phyloP scores from a whole-genome alignment of 2,329 filamentous ascomycete species.

The Exophiala viscosa region DNA sequence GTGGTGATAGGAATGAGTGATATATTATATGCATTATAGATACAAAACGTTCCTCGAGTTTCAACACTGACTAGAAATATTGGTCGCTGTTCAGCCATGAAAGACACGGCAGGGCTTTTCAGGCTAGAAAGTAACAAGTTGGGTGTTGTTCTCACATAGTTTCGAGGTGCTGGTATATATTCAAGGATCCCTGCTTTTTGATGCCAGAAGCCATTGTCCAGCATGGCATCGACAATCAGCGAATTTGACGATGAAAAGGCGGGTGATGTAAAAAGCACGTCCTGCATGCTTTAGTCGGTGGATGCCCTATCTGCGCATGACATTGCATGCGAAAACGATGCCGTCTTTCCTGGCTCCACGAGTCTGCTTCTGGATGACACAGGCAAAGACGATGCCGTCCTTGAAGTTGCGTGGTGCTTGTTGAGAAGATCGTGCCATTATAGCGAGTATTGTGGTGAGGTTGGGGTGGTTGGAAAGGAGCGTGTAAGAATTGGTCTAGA shows the following conservation, averaged over 20 bases:
- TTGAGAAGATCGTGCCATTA: neutral
- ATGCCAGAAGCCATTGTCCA: no score
- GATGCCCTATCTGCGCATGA: slow-evolving; percentile 6
- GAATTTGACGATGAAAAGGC: no score
- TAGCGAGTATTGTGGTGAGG: neutral
- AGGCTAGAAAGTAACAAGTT: neutral
- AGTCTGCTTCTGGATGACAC: slow-evolving; percentile 10
- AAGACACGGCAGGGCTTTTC: neutral
- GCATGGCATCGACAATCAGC: no score
- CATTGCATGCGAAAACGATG: slow-evolving; percentile 4
- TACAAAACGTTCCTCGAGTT: neutral
- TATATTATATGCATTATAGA: neutral
- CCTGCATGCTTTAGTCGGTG: neutral
- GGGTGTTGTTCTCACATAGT: no score
- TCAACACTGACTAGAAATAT: neutral
- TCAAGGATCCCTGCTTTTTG: no score
- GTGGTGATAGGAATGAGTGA: neutral
- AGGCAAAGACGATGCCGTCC: slow-evolving; percentile 4
- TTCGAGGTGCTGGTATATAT: no score
- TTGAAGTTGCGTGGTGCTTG: neutral
- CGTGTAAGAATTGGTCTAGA: neutral
- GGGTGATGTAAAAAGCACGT: no score
- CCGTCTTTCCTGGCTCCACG: neutral
- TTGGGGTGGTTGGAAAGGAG: neutral
- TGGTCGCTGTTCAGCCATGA: slow-evolving; percentile 1